phyloP scores from a whole-genome alignment of 306 rosid genomes.

The Gastrolobium villosum region DNA sequence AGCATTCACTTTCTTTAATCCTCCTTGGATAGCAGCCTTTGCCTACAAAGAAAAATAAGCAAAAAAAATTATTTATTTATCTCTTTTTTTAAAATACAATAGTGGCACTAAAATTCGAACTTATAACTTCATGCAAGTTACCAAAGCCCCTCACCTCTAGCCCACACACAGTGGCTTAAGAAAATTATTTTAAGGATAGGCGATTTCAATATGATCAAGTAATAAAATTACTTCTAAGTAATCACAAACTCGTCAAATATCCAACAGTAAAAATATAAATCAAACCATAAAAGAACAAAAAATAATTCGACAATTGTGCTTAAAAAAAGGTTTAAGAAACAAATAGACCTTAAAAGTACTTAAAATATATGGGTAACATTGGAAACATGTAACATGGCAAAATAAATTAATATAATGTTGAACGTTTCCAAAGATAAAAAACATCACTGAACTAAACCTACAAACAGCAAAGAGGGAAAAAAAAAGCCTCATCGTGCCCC shows the following conservation, averaged over 20 bases:
- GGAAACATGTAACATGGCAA: background rate
- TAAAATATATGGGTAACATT: background rate
- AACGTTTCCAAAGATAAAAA: background rate
- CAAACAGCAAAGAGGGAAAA: slow-evolving; percentile 2
- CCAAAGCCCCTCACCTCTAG: too few relatives aligned
- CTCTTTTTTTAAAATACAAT: too few relatives aligned
- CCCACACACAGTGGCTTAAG: too few relatives aligned
- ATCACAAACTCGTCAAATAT: background rate
- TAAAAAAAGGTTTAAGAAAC: background rate
- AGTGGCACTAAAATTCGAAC: too few relatives aligned
- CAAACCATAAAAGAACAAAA: background rate
- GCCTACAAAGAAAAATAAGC: slow-evolving; percentile 60
- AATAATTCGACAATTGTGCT: background rate
- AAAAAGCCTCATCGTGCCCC: background rate
- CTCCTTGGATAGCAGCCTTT: slow-evolving; percentile 87
- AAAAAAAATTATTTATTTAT: background rate
- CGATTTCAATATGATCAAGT: slow-evolving; percentile 8
- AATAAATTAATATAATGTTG: background rate
- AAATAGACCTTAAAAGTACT: background rate
- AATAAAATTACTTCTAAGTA: slow-evolving; percentile 26
- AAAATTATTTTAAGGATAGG: slow-evolving; percentile 24
- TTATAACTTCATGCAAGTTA: too few relatives aligned
- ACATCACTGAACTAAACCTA: background rate
- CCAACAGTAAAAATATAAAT: background rate
- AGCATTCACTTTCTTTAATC: slow-evolving; percentile 64